phyloP scores from a whole-genome alignment of 2,329 filamentous ascomycete species.

The Neofusicoccum umdonicola region DNA sequence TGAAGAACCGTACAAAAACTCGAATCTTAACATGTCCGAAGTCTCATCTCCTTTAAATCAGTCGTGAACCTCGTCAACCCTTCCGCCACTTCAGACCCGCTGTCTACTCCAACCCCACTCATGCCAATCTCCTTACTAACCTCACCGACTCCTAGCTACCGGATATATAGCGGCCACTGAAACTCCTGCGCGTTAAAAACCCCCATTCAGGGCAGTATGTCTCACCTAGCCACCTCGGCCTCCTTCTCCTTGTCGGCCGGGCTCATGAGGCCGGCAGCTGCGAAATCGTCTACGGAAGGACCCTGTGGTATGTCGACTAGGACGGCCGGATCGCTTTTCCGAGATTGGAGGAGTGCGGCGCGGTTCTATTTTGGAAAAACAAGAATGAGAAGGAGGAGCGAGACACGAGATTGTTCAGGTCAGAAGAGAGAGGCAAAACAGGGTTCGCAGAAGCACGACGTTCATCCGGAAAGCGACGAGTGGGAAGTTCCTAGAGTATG shows the following conservation, averaged over 20 bases:
- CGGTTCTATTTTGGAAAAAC: conserved; percentile 31
- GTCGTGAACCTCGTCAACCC: too few species aligned
- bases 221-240: background rate
- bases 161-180: background rate
- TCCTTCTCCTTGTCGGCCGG: background rate
- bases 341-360: conserved; percentile 34
- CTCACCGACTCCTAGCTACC: background rate
- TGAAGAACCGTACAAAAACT: too few species aligned
- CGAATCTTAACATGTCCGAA: too few species aligned
- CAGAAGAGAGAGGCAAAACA: background rate
- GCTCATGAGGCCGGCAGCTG: conserved; percentile 26
- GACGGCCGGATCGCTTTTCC: conserved; percentile 44
- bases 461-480: too few species aligned
- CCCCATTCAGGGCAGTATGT: too few species aligned
- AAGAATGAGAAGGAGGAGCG: background rate
- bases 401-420: background rate
- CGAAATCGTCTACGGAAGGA: conserved; percentile 46
- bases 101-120: too few species aligned
- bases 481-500: too few species aligned
- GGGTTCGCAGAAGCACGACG: too few species aligned
- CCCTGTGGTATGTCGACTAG: conserved; percentile 45
- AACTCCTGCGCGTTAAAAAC: too few species aligned
- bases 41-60: too few species aligned
- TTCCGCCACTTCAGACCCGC: too few species aligned
- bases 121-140: too few species aligned